phyloP scores from a whole-genome alignment of 805 yeast species.

The Zygotorulaspora florentina region DNA sequence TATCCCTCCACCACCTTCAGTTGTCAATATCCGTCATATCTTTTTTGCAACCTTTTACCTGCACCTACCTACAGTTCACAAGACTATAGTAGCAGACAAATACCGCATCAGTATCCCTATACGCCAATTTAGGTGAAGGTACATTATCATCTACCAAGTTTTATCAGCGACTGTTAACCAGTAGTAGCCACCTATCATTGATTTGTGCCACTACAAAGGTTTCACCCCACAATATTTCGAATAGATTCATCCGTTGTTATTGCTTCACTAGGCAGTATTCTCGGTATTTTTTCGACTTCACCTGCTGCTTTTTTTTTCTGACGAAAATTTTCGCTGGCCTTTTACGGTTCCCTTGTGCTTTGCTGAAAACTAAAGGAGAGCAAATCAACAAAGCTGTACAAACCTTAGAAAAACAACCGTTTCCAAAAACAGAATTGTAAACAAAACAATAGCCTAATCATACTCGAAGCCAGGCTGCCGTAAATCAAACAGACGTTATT shows the following conservation, averaged over 20 bases:
- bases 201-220: no score
- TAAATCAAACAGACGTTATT: background rate
- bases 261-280: background rate
- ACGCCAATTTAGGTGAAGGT: constrained; percentile 5
- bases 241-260: background rate
- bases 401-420: background rate
- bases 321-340: background rate
- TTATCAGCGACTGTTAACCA: background rate
- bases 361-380: constrained; percentile 1
- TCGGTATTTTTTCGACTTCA: background rate
- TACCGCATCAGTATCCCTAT: constrained; percentile 6
- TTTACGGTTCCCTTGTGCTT: background rate
- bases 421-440: constrained; percentile 1
- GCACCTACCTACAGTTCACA: background rate
- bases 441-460: background rate
- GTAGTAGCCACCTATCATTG: background rate
- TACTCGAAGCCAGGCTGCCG: background rate
- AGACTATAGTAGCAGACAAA: background rate
- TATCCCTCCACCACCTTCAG: background rate
- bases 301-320: background rate
- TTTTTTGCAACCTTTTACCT: background rate
- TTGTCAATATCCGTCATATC: background rate
- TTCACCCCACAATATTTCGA: background rate
- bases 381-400: background rate
- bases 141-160: background rate